Conservation (phyloP, 306 rosid species). For the Malus sieversii region DNA sequence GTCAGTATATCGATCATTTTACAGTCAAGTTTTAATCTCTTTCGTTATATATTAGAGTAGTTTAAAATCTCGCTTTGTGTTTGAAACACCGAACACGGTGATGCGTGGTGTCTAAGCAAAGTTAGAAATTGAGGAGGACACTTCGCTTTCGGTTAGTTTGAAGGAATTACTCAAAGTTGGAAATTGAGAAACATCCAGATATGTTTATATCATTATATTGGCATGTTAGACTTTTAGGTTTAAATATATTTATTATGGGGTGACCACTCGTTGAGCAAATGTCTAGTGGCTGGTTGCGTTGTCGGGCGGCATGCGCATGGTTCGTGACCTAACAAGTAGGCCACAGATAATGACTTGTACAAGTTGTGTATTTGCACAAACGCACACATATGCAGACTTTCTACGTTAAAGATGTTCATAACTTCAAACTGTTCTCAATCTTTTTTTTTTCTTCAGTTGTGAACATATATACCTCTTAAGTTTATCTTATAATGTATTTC, state of each 20-base stretch:
- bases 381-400: too few relatives aligned
- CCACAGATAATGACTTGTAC: background rate
- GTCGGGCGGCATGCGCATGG: constrained; percentile 5
- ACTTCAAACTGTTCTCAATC: too few relatives aligned
- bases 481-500: too few relatives aligned
- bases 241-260: background rate
- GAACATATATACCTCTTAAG: too few relatives aligned
- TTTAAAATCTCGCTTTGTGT: too few relatives aligned
- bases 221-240: background rate
- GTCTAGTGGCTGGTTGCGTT: constrained; percentile 14
- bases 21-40: too few relatives aligned
- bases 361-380: background rate
- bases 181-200: background rate
- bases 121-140: background rate
- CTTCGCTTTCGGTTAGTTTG: background rate
- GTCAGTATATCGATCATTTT: too few relatives aligned
- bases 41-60: too few relatives aligned
- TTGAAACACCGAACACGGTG: too few relatives aligned
- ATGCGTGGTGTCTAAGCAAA: background rate
- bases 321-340: background rate
- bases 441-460: too few relatives aligned
- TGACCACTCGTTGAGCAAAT: background rate
- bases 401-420: too few relatives aligned
- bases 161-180: background rate
- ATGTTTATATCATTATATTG: background rate